These are phyloP conservation scores for Rubia peregrina DNA, from an alignment of 305 asterid species.

Conservation along the genomic window DNA sequence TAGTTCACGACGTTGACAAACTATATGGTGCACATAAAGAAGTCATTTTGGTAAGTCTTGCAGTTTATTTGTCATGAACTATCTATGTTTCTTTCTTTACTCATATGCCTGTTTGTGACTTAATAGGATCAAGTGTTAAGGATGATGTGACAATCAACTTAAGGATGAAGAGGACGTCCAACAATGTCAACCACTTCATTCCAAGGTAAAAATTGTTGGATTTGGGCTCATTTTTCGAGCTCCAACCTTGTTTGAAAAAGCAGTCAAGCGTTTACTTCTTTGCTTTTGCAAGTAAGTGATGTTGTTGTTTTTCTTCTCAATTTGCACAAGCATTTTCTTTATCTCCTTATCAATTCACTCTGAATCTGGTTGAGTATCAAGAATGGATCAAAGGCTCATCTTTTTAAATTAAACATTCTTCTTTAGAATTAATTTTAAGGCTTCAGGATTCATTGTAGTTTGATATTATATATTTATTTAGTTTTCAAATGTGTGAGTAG, in stretches of 20 bases:
- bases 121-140: slow-evolving; percentile 34
- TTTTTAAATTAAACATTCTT: too few species aligned
- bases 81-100: not conserved
- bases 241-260: slow-evolving; percentile 50
- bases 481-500: not conserved
- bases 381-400: too few species aligned
- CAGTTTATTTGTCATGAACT: not conserved
- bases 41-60: slow-evolving; percentile 21
- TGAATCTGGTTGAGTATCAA: too few species aligned
- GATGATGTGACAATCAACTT: slow-evolving; percentile 37
- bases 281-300: slow-evolving; percentile 13
- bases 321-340: not conserved
- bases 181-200: slow-evolving; percentile 33
- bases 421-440: too few species aligned
- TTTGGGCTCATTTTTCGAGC: slow-evolving; percentile 52
- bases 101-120: not conserved
- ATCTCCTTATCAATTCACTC: too few species aligned
- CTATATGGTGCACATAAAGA: slow-evolving; percentile 16
- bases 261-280: slow-evolving; percentile 20
- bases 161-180: slow-evolving; percentile 27
- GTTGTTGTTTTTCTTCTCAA: too few species aligned
- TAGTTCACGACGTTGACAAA: slow-evolving; percentile 3
- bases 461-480: too few species aligned
- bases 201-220: slow-evolving; percentile 28
- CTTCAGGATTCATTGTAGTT: too few species aligned